Conservation (phyloP, 331 rosid species). For the Saraca asoca region DNA sequence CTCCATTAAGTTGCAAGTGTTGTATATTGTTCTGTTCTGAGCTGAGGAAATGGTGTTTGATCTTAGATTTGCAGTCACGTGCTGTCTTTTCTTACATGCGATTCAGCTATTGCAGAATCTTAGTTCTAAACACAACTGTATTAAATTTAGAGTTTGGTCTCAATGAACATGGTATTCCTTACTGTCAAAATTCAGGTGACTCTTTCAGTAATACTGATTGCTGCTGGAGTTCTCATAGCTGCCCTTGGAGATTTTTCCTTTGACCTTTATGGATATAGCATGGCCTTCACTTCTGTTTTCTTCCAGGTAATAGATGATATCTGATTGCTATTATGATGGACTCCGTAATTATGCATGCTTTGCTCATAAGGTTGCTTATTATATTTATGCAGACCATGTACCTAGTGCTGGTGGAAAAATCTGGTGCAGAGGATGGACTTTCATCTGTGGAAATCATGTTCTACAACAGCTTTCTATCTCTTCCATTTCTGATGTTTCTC, state of each 20-base stretch:
- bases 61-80: slow-evolving; percentile 15
- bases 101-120: slow-evolving; percentile 22
- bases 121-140: slow-evolving; percentile 1
- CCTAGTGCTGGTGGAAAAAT: slow-evolving; percentile 90
- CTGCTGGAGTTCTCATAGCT: slow-evolving; percentile 87
- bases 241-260: slow-evolving; percentile 93
- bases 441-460: slow-evolving; percentile 93
- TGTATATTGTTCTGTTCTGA: slow-evolving; percentile 3
- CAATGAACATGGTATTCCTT: neutral
- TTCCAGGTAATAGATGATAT: slow-evolving; percentile 65
- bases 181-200: slow-evolving; percentile 64
- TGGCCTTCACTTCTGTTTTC: slow-evolving; percentile 93
- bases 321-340: slow-evolving; percentile 22
- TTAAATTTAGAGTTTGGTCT: slow-evolving; percentile 27
- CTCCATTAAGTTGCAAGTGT: slow-evolving; percentile 15
- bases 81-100: slow-evolving; percentile 14
- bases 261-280: slow-evolving; percentile 84
- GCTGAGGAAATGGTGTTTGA: slow-evolving; percentile 18
- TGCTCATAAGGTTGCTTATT: slow-evolving; percentile 35
- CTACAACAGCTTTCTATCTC: slow-evolving; percentile 87
- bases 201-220: slow-evolving; percentile 76
- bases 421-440: slow-evolving; percentile 96
- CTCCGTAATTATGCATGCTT: slow-evolving; percentile 17
- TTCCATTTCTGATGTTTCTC: slow-evolving; percentile 87
- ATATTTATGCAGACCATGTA: slow-evolving; percentile 82